These are phyloP conservation scores for Euphrasia confusa DNA, from an alignment of 257 asterid genomes.

Conservation along the genomic window DNA sequence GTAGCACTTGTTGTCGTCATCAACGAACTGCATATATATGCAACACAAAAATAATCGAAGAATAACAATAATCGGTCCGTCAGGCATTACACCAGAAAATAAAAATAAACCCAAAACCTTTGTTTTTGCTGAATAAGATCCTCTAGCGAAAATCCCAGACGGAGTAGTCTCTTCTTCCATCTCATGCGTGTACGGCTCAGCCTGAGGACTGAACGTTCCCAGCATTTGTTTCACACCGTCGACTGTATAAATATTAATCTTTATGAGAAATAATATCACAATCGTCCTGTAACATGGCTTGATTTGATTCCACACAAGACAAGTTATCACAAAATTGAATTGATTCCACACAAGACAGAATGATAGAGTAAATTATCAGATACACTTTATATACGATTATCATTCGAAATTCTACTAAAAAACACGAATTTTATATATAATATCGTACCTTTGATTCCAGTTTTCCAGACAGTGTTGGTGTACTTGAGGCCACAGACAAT, in stretches of 20 bases:
- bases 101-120: slow-evolving; percentile 26
- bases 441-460: slow-evolving; percentile 38
- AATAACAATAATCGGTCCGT: background rate
- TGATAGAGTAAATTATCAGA: no score
- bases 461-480: slow-evolving; percentile 48
- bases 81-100: background rate
- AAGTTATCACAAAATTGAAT: no score
- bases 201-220: slow-evolving; percentile 55
- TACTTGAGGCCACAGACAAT: slow-evolving; percentile 53
- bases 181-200: slow-evolving; percentile 42
- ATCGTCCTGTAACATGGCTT: no score
- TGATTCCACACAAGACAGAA: no score
- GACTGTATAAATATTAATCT: slow-evolving; percentile 21
- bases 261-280: background rate
- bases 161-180: slow-evolving; percentile 51
- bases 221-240: slow-evolving; percentile 46
- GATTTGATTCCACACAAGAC: no score
- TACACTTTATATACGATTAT: no score
- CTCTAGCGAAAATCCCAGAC: slow-evolving; percentile 49
- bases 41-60: background rate
- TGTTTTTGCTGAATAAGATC: slow-evolving; percentile 43
- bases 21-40: slow-evolving; percentile 50
- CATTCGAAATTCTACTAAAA: background rate
- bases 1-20: slow-evolving; percentile 62
- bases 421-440: background rate